phyloP scores from a whole-genome alignment of 768 basidiomycete species.

The Rhodotorula paludigena region DNA sequence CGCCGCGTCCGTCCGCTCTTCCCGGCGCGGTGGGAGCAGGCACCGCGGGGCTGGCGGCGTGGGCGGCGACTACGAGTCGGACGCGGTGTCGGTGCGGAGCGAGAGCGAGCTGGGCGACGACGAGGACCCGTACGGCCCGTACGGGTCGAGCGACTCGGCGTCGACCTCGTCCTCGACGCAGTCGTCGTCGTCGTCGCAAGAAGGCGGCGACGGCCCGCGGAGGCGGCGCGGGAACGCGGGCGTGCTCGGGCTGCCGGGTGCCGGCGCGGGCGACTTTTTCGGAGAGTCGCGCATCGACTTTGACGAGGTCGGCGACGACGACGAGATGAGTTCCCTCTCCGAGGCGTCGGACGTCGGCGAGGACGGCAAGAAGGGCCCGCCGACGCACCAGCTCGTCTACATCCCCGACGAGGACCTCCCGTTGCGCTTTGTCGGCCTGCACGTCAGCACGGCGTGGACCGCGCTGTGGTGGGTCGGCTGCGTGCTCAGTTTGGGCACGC shows the following conservation, averaged over 20 bases:
- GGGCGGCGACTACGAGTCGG: constrained; percentile 19
- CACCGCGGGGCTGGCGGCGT: neutral
- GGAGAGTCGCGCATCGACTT: constrained; percentile 78
- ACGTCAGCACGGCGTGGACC: constrained; percentile 60
- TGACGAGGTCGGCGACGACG: constrained; percentile 49
- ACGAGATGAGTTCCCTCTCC: constrained; percentile 23
- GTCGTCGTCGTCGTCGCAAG: constrained; percentile 20
- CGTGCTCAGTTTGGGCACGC: constrained; percentile 62
- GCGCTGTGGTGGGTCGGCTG: constrained; percentile 69
- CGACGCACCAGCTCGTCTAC: constrained; percentile 70
- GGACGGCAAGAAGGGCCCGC: constrained; percentile 15
- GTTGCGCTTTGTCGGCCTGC: constrained; percentile 80
- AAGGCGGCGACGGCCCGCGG: constrained; percentile 13
- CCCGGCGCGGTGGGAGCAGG: constrained; percentile 3
- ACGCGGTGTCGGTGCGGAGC: constrained; percentile 53
- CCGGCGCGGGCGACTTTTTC: constrained; percentile 63
- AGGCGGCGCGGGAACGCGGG: constrained; percentile 12
- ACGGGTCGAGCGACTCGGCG: constrained; percentile 34
- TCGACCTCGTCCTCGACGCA: constrained; percentile 19
- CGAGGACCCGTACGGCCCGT: constrained; percentile 42
- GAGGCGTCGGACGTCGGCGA: neutral
- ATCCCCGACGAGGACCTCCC: constrained; percentile 84
- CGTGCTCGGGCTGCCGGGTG: constrained; percentile 33
- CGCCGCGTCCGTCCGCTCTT: constrained; percentile 6
- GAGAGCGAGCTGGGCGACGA: constrained; percentile 31